Conservation (phyloP, 495 filamentous ascomycete species). For the Sphaerosporella brunnea region DNA sequence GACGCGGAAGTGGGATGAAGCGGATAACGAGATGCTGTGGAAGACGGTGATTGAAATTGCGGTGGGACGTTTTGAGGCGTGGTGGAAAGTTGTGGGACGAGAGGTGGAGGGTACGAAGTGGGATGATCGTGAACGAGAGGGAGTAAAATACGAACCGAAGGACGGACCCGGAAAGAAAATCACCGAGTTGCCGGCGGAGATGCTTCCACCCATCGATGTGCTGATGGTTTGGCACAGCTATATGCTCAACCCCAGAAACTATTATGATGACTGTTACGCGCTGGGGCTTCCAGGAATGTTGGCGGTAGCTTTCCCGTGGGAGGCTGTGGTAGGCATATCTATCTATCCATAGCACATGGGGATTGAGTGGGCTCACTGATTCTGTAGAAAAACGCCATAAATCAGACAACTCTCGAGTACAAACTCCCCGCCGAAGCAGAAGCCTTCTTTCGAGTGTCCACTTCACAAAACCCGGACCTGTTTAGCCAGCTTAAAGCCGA, state of each 20-base stretch:
- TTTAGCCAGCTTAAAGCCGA: slow-evolving; percentile 12
- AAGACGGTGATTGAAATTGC: slow-evolving; percentile 48
- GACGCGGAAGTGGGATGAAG: neutral
- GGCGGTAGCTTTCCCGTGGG: slow-evolving; percentile 55
- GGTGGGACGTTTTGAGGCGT: slow-evolving; percentile 51
- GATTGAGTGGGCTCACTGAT: neutral
- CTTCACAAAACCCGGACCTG: slow-evolving; percentile 38
- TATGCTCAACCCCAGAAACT: slow-evolving; percentile 64
- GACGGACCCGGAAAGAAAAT: slow-evolving; percentile 12
- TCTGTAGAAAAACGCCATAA: slow-evolving; percentile 38
- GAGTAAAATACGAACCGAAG: slow-evolving; percentile 7
- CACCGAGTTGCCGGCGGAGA: neutral
- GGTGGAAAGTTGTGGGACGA: slow-evolving; percentile 39
- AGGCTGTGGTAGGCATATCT: slow-evolving; percentile 32
- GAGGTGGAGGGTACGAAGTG: slow-evolving; percentile 21
- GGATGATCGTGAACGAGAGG: slow-evolving; percentile 10
- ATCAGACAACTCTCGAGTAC: slow-evolving; percentile 45
- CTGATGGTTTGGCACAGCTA: slow-evolving; percentile 84
- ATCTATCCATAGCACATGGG: neutral
- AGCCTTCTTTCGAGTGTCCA: slow-evolving; percentile 34
- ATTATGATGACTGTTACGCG: slow-evolving; percentile 61
- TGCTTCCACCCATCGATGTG: slow-evolving; percentile 27
- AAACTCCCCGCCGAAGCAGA: slow-evolving; percentile 31
- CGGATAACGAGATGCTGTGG: slow-evolving; percentile 56
- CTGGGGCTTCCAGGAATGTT: slow-evolving; percentile 42